phyloP scores from a whole-genome alignment of 2,329 filamentous ascomycete species.

The Fusarium mundagurra region DNA sequence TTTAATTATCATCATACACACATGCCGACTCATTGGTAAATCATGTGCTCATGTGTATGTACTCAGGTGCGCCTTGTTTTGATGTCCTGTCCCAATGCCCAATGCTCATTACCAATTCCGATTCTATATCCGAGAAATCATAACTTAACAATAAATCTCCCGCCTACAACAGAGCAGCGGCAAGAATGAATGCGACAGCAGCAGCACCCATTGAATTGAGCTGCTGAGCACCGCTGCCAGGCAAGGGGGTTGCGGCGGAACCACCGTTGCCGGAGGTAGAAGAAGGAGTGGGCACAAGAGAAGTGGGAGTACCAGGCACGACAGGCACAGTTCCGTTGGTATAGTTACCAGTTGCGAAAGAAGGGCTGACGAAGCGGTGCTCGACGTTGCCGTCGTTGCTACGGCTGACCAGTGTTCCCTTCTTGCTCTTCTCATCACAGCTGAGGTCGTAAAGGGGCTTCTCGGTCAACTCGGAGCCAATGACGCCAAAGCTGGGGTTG shows the following conservation, averaged over 20 bases:
- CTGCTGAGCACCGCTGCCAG: slow-evolving; percentile 31
- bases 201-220: slow-evolving; percentile 48
- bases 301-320: slow-evolving; percentile 15
- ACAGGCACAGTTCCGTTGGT: slow-evolving; percentile 39
- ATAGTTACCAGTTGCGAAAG: slow-evolving; percentile 23
- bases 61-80: neutral
- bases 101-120: slow-evolving; percentile 2
- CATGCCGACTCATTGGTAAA: neutral
- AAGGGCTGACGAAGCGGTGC: slow-evolving; percentile 20
- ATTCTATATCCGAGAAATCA: neutral
- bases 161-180: slow-evolving; percentile 45
- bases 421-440: slow-evolving; percentile 49
- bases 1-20: neutral
- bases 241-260: slow-evolving; percentile 11
- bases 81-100: neutral
- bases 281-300: slow-evolving; percentile 22
- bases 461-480: slow-evolving; percentile 62
- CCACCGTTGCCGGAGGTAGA: slow-evolving; percentile 39
- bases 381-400: slow-evolving; percentile 7
- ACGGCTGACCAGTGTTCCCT: slow-evolving; percentile 17
- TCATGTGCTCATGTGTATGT: slow-evolving; percentile 1
- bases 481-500: slow-evolving; percentile 76
- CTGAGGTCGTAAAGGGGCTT: slow-evolving; percentile 72
- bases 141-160: neutral
- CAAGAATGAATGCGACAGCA: slow-evolving; percentile 45